These are phyloP conservation scores for Russula dissimulans DNA, from an alignment of 768 basidiomycete species.

Conservation along the genomic window DNA sequence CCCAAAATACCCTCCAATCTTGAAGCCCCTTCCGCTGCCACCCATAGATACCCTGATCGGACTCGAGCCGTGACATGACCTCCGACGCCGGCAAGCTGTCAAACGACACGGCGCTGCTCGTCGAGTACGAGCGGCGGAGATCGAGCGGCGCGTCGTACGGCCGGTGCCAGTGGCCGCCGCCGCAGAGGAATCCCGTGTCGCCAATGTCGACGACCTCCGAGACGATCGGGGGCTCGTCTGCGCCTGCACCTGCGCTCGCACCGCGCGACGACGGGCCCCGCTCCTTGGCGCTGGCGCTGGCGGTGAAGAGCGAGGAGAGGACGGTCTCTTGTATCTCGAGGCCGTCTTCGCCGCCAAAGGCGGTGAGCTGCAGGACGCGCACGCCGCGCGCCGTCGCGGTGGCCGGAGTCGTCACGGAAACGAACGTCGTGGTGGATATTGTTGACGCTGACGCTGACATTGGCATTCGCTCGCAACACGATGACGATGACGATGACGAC, in stretches of 20 bases:
- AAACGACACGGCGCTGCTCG: constrained; percentile 36
- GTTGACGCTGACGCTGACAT: neutral
- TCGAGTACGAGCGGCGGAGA: constrained; percentile 38
- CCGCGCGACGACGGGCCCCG: constrained; percentile 17
- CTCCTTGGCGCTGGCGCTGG: too few relatives aligned
- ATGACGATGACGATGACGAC: neutral
- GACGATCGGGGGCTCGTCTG: constrained; percentile 38
- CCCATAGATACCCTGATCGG: constrained; percentile 63
- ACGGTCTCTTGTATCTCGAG: constrained; percentile 66
- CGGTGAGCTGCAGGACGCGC: constrained; percentile 57
- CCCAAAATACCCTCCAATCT: constrained; percentile 79
- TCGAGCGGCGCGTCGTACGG: constrained; percentile 24
- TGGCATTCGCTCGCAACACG: too few relatives aligned
- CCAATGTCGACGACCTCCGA: constrained; percentile 57
- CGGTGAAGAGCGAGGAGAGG: constrained; percentile 28
- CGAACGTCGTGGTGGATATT: too few relatives aligned
- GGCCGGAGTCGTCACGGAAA: too few relatives aligned
- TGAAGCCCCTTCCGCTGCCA: constrained; percentile 66
- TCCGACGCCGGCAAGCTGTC: constrained; percentile 48
- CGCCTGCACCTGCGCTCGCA: constrained; percentile 22
- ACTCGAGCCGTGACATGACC: constrained; percentile 35
- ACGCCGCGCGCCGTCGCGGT: constrained; percentile 4
- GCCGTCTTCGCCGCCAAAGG: constrained; percentile 53
- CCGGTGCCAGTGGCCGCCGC: constrained; percentile 42
- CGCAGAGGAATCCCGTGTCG: constrained; percentile 46